phyloP scores from a whole-genome alignment of 306 rosid genomes.

The Inga laurina region DNA sequence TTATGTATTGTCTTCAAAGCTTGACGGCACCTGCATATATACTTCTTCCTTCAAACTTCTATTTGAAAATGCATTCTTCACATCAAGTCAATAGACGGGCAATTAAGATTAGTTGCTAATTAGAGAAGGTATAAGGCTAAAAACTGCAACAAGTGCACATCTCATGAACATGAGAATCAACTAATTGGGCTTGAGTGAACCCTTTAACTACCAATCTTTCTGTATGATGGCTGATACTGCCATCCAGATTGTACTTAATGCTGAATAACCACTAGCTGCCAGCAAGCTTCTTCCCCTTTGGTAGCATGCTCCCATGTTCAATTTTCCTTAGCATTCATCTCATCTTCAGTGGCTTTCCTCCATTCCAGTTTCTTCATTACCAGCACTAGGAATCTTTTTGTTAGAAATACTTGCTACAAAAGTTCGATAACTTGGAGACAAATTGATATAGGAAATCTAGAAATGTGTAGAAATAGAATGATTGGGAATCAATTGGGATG shows the following conservation, averaged over 20 bases:
- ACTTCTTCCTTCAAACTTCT: neutral
- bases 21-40: neutral
- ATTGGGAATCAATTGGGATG: neutral
- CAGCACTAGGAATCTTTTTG: neutral
- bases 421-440: neutral
- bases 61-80: neutral
- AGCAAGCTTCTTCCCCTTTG: neutral
- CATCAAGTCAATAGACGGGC: neutral
- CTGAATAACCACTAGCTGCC: neutral
- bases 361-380: neutral
- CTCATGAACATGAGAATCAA: neutral
- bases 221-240: neutral
- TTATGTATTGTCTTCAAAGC: neutral
- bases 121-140: neutral
- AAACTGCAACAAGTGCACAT: neutral
- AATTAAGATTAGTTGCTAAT: neutral
- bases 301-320: neutral
- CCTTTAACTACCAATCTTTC: neutral
- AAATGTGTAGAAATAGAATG: neutral
- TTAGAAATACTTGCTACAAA: neutral
- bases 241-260: neutral
- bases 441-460: neutral
- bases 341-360: neutral
- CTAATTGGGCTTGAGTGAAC: neutral
- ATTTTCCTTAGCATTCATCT: neutral